Conservation (phyloP, 2,329 filamentous ascomycete genomes). For the Phaeosphaeriaceae sp. region DNA sequence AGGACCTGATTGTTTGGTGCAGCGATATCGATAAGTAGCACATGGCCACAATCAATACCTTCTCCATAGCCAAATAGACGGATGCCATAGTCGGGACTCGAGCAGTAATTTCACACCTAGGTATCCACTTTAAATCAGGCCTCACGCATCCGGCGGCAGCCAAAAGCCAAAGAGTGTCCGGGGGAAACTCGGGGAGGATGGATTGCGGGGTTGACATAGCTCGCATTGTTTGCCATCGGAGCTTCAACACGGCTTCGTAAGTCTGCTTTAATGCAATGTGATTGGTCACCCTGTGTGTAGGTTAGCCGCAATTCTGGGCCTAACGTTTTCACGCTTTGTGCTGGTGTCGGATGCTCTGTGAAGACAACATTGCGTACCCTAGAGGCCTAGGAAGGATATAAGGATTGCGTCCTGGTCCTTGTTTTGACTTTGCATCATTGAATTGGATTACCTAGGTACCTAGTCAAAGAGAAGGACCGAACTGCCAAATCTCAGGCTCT, state of each 20-base stretch:
- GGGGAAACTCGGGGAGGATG: slow-evolving; percentile 28
- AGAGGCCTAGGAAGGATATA: slow-evolving; percentile 4
- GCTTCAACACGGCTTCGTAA: slow-evolving; percentile 26
- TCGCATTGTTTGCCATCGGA: slow-evolving; percentile 16
- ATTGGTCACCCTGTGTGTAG: slow-evolving; percentile 18
- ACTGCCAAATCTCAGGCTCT: too few species aligned
- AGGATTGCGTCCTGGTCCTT: not conserved
- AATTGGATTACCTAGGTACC: too few species aligned
- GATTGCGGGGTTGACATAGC: slow-evolving; percentile 27
- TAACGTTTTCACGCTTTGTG: slow-evolving; percentile 18
- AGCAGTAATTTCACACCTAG: too few species aligned
- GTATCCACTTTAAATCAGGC: too few species aligned
- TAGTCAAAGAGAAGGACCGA: too few species aligned
- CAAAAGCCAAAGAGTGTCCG: slow-evolving; percentile 10
- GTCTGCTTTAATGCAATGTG: slow-evolving; percentile 2
- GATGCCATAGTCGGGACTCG: too few species aligned
- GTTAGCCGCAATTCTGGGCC: not conserved
- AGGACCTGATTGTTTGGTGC: too few species aligned
- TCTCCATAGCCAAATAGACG: too few species aligned
- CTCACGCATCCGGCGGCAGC: not conserved
- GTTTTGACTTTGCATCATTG: not conserved
- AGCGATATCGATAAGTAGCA: too few species aligned
- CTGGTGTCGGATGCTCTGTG: slow-evolving; percentile 14
- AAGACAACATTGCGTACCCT: not conserved
- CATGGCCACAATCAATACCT: too few species aligned